Base-by-base conservation (phyloP, 2,329 filamentous ascomycete species). In the Arthrobotrys megalospora region DNA sequence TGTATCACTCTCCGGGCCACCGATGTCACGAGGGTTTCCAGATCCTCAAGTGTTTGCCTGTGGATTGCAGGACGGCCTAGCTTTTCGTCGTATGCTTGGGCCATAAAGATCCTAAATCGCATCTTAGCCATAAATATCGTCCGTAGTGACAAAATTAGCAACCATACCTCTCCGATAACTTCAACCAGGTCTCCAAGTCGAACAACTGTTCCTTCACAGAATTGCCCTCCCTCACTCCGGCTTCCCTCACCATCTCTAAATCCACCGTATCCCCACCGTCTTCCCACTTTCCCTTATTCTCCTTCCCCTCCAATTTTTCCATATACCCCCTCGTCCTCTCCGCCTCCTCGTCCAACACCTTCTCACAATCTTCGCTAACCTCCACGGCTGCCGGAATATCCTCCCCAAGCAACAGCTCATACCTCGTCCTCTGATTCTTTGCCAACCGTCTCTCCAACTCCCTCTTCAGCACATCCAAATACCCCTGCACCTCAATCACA, bases 321-420 rank as follows among this genome's bases (percentile, higher is more conserved):
- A 75, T 19, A 53, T 66, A 68, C n/a, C n/a, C 48, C 32, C 19
- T 50, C 16, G 36, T 50, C 55, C 76, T 64, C 32, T 53, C 76
- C 12, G 69, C 76, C 43, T 79, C 76, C n/a, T 55, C 64, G 38
- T 79, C 69, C 47, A 79, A 55, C 3, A 64, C 68, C 21, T 11
- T 47, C 34, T 73, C 76, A 19, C 76, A 79, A 45, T 73, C 76
- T 32, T 75, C 70, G 21, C 69, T 62, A 41, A 79, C 76, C 53
- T 79, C 76, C 47, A 79, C 69, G 10, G 69, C 69, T 2, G 76
- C 76, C 28, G 76, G 76, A 24, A 79, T 79, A 47, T 79, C 76
- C 38, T 71, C 75, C 76, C 68, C 64, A 53, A 79, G 55, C 32
- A 79, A 34, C 10, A 79, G 50, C 12, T 36, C 8, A 62, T 47